phyloP scores from a whole-genome alignment of 495 filamentous ascomycete species.

The Saxophila tyrrhenica region DNA sequence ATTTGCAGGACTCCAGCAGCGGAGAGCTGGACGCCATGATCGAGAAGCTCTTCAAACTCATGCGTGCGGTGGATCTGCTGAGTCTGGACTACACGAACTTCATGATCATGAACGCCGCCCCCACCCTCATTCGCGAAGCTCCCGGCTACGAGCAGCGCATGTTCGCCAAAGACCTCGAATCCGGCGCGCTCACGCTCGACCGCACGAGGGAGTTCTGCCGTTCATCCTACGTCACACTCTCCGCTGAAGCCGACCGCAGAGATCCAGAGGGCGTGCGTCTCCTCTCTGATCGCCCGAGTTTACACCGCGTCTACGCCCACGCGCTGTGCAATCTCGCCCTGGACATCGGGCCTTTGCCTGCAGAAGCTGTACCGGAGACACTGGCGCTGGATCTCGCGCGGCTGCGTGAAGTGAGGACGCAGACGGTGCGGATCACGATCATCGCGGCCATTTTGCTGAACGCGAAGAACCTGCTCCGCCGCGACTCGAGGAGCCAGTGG shows the following conservation, averaged over 20 bases:
- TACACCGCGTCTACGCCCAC: constrained; percentile 70
- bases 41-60: constrained; percentile 68
- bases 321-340: constrained; percentile 56
- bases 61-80: constrained; percentile 78
- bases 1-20: constrained; percentile 37
- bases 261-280: constrained; percentile 57
- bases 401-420: constrained; percentile 50
- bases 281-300: constrained; percentile 40
- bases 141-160: constrained; percentile 66
- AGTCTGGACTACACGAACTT: constrained; percentile 96
- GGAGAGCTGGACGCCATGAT: constrained; percentile 58
- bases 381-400: constrained; percentile 68
- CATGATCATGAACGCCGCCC: constrained; percentile 68
- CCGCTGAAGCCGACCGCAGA: constrained; percentile 58
- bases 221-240: constrained; percentile 51
- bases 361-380: constrained; percentile 66
- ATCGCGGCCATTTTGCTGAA: constrained; percentile 75
- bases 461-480: constrained; percentile 88
- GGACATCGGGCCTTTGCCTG: constrained; percentile 42
- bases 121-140: constrained; percentile 70
- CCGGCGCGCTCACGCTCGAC: constrained; percentile 45
- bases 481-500: constrained; percentile 84
- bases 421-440: constrained; percentile 64
- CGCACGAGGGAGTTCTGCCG: constrained; percentile 64
- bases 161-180: constrained; percentile 60